phyloP scores from a whole-genome alignment of 768 basidiomycete species.

The Holtermanniella nyarrowii region DNA sequence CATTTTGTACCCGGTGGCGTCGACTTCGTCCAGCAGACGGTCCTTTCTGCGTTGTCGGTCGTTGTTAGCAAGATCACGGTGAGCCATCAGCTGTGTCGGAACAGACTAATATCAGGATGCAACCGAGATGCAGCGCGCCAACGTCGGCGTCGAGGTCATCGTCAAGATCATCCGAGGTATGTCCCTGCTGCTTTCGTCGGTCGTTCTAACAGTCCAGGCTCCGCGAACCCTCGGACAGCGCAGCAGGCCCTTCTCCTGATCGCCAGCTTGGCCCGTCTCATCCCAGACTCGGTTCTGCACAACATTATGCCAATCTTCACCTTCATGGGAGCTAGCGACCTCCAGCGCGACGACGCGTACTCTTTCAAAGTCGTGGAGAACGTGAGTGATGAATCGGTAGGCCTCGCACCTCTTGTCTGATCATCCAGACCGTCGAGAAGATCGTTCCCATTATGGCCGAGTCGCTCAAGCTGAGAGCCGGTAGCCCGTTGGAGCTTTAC shows the following conservation, averaged over 20 bases:
- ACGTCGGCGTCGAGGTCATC: constrained; percentile 66
- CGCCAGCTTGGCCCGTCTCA: constrained; percentile 67
- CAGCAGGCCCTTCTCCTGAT: constrained; percentile 83
- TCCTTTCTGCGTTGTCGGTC: constrained; percentile 60
- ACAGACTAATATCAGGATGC: constrained; percentile 33
- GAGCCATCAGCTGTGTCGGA: constrained; percentile 14
- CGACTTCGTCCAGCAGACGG: constrained; percentile 67
- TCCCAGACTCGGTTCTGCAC: constrained; percentile 81
- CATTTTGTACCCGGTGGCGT: constrained; percentile 52
- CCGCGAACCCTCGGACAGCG: constrained; percentile 87
- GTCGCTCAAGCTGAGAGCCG: constrained; percentile 56
- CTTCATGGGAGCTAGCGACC: constrained; percentile 97
- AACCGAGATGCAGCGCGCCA: constrained; percentile 25
- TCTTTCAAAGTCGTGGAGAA: constrained; percentile 91
- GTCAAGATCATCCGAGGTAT: constrained; percentile 76
- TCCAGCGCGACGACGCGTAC: constrained; percentile 91
- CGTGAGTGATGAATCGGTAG: constrained; percentile 48
- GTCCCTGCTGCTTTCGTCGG: constrained; percentile 17
- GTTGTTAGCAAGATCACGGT: constrained; percentile 43
- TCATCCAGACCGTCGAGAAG: constrained; percentile 68
- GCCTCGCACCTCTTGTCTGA: no score
- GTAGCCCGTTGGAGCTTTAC: constrained; percentile 53
- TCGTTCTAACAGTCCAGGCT: no score
- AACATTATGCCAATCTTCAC: constrained; percentile 98
- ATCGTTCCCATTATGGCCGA: constrained; percentile 88